Evolutionary conservation across 805 yeast species (phyloP).

Genomic region (Huiozyma sinensis): DNA sequence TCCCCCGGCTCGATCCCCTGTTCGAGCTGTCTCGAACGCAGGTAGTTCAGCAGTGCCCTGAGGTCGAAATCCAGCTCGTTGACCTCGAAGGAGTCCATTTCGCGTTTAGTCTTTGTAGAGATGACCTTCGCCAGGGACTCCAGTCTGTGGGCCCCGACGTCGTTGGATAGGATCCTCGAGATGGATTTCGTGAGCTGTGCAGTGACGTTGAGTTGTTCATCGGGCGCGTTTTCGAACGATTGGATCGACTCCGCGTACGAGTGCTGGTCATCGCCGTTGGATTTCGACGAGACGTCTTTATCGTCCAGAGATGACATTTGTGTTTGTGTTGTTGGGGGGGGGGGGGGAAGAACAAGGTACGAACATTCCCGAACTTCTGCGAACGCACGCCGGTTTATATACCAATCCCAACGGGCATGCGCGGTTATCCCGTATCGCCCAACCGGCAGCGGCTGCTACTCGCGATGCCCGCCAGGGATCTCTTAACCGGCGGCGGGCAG

Average conservation of each 20-base stretch:
- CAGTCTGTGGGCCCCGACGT: slow-evolving; percentile 31
- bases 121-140: slow-evolving; percentile 41
- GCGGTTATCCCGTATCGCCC: neutral
- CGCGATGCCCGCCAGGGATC: neutral
- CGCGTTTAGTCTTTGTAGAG: slow-evolving; percentile 38
- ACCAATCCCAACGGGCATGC: neutral
- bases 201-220: slow-evolving; percentile 17
- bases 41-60: slow-evolving; percentile 32
- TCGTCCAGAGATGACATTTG: slow-evolving; percentile 16
- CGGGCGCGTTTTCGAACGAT: slow-evolving; percentile 14
- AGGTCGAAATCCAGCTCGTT: slow-evolving; percentile 38
- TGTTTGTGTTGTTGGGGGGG: slow-evolving; percentile 15
- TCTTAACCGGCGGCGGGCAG: too few species aligned
- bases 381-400: neutral
- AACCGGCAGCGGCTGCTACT: neutral
- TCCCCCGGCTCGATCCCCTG: slow-evolving; percentile 40
- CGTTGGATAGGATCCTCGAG: slow-evolving; percentile 25
- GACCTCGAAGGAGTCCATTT: slow-evolving; percentile 36
- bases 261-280: slow-evolving; percentile 9
- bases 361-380: neutral
- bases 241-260: slow-evolving; percentile 20
- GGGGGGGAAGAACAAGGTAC: neutral
- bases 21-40: slow-evolving; percentile 30
- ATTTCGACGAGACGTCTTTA: slow-evolving; percentile 10
- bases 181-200: slow-evolving; percentile 25